phyloP scores from a whole-genome alignment of 2,329 filamentous ascomycete species.

The Biscogniauxia sp. region DNA sequence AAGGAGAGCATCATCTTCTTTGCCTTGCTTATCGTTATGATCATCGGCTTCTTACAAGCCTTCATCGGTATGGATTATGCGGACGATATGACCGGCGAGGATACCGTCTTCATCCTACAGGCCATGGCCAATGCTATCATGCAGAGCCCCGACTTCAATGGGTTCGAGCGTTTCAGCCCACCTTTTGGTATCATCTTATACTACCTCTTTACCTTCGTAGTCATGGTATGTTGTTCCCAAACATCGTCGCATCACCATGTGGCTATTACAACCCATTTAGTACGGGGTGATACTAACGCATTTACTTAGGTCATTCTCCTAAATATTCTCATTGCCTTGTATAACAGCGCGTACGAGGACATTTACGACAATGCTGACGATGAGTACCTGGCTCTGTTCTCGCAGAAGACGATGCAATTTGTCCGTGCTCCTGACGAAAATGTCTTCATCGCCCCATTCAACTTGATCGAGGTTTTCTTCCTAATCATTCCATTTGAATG shows the following conservation, averaged over 20 bases:
- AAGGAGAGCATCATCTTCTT: conserved; percentile 96
- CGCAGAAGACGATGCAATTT: conserved; percentile 94
- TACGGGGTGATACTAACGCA: background rate
- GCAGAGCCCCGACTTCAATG: conserved; percentile 84
- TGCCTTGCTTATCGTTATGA: conserved; percentile 78
- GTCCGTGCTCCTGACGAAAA: conserved; percentile 97
- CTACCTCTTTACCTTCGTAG: conserved; percentile 95
- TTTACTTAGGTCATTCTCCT: conserved; percentile 62
- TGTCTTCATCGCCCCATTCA: conserved; percentile 95
- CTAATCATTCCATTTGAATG: conserved; percentile 85
- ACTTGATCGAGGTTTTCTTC: conserved; percentile 82
- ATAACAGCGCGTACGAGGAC: conserved; percentile 94
- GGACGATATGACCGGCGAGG: conserved; percentile 66
- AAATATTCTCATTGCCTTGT: conserved; percentile 95
- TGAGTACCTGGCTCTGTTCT: conserved; percentile 90
- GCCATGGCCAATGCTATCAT: conserved; percentile 89
- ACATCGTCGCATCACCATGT: no score
- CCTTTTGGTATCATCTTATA: conserved; percentile 95
- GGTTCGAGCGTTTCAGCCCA: conserved; percentile 86
- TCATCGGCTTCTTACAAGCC: conserved; percentile 85
- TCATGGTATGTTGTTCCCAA: conserved; percentile 65
- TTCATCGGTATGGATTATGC: conserved; percentile 89
- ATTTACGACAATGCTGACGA: conserved; percentile 92
- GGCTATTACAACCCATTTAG: background rate
- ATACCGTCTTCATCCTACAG: conserved; percentile 72